phyloP scores from a whole-genome alignment of 352 stramenopile species.

The Globisporangium paddicum region DNA sequence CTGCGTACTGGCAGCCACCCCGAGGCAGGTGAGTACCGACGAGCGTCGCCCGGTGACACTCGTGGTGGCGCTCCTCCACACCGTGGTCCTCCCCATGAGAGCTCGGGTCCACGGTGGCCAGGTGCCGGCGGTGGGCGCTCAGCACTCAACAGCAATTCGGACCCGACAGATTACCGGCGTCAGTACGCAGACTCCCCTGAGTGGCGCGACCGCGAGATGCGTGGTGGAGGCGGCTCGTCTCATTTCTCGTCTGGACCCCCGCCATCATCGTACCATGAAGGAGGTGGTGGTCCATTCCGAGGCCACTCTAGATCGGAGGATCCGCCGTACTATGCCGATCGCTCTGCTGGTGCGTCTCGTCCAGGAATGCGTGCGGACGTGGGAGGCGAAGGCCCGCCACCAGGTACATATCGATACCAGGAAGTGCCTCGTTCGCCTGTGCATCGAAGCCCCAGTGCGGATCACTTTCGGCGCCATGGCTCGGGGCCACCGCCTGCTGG shows the following conservation, averaged over 20 bases:
- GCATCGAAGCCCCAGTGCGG: neutral
- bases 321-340: constrained; percentile 5
- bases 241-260: neutral
- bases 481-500: neutral
- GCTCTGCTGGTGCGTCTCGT: neutral
- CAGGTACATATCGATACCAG: constrained; percentile 9
- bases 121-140: neutral
- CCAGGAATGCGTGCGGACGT: neutral
- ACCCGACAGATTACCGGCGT: constrained; percentile 20
- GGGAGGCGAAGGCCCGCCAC: neutral
- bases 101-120: neutral
- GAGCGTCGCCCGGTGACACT: neutral
- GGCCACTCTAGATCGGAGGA: neutral
- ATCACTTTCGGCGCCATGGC: constrained; percentile 4
- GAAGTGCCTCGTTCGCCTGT: neutral
- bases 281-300: neutral
- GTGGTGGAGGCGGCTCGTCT: neutral
- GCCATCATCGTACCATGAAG: neutral
- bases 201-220: constrained; percentile 30
- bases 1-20: neutral
- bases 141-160: neutral
- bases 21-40: constrained; percentile 5
- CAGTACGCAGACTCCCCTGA: constrained; percentile 29
- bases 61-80: neutral
- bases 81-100: neutral